These are phyloP conservation scores for Acanthamoeba healyi DNA, from an alignment of 208 protist species.

Conservation along the genomic window DNA sequence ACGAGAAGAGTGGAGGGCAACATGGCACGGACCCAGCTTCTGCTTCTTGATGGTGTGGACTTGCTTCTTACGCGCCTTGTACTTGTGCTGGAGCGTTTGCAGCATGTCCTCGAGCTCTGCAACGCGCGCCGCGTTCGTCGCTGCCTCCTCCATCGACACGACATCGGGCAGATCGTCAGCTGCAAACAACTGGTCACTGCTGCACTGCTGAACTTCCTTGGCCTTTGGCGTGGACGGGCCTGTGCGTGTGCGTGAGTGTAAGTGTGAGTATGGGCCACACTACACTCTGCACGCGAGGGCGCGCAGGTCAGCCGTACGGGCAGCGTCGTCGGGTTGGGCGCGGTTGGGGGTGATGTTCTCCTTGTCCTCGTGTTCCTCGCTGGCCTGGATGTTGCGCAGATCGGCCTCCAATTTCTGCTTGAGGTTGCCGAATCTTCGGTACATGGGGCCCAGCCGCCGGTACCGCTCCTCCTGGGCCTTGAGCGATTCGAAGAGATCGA, in stretches of 20 bases:
- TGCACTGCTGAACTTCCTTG: not conserved
- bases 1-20: not conserved
- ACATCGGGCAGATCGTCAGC: not conserved
- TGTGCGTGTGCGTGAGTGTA: no score
- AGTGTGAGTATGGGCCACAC: no score
- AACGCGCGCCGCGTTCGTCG: not conserved
- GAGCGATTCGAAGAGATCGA: conserved; percentile 18
- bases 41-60: conserved; percentile 20
- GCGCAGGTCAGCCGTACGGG: not conserved
- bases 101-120: conserved; percentile 44
- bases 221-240: conserved; percentile 11
- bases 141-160: not conserved
- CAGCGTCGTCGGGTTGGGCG: not conserved
- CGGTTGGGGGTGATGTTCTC: not conserved
- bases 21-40: conserved; percentile 31
- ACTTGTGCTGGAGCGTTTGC: not conserved
- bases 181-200: no score
- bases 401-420: conserved; percentile 38
- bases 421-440: conserved; percentile 26
- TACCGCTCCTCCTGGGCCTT: not conserved
- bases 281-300: no score
- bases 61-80: conserved; percentile 22
- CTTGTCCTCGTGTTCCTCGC: conserved; percentile 11
- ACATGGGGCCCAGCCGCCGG: not conserved
- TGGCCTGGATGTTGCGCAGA: not conserved